phyloP scores from a whole-genome alignment of 1,284 basidiomycete genomes.

The Cystobasidiaceae sp. region DNA sequence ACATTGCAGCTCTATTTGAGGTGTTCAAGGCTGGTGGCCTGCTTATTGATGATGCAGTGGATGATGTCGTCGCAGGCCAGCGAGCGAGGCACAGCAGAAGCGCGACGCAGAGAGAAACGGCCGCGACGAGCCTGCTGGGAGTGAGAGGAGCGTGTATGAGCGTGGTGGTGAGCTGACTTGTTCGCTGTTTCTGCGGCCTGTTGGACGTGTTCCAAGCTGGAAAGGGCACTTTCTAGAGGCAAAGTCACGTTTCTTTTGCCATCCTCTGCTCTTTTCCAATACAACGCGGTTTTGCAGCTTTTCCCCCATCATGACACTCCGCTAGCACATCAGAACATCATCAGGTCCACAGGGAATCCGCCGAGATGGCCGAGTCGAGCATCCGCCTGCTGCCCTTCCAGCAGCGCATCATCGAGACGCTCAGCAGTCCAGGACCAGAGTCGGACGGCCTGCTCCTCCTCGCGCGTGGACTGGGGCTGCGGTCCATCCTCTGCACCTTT shows the following conservation, averaged over 20 bases:
- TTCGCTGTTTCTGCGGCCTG: too few relatives aligned
- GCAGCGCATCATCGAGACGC: conserved; percentile 33
- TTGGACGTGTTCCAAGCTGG: too few relatives aligned
- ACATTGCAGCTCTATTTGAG: not conserved
- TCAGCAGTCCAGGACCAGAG: conserved; percentile 19
- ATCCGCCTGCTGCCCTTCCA: conserved; percentile 38
- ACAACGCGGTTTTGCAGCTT: too few relatives aligned
- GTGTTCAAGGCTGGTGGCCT: not conserved
- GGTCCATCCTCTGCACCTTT: conserved; percentile 56
- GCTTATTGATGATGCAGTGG: not conserved
- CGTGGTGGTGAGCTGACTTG: too few relatives aligned
- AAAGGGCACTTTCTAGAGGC: too few relatives aligned
- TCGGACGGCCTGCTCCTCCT: conserved; percentile 66
- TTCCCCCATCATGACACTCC: not conserved
- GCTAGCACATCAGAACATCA: not conserved
- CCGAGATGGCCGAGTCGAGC: conserved; percentile 18
- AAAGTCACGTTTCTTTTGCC: too few relatives aligned
- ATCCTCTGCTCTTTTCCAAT: too few relatives aligned
- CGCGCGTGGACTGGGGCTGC: conserved; percentile 78
- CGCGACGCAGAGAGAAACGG: too few relatives aligned
- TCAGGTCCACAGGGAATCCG: not conserved
- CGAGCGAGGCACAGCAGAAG: too few relatives aligned
- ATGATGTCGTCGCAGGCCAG: too few relatives aligned
- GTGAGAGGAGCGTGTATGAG: too few relatives aligned
- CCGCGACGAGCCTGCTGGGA: too few relatives aligned